phyloP scores from a whole-genome alignment of 31 red algal species.

The Bonnemaisonia californica region DNA sequence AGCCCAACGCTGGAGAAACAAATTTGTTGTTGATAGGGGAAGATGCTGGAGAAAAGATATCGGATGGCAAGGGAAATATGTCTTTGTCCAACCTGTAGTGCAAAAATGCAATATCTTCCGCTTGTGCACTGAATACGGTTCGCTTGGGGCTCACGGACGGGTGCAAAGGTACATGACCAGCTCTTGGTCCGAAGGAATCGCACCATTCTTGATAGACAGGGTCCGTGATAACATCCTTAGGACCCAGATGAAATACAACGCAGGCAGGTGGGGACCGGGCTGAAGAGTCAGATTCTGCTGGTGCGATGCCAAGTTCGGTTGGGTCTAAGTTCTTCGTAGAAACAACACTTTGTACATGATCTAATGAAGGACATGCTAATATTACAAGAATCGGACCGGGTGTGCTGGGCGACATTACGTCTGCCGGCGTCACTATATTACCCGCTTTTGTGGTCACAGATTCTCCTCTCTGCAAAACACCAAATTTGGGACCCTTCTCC shows the following conservation, averaged over 20 bases:
- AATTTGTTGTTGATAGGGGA: no score
- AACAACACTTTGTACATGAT: slow-evolving; percentile 50
- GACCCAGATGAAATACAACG: slow-evolving; percentile 66
- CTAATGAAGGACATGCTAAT: slow-evolving; percentile 61
- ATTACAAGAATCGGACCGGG: slow-evolving; percentile 82
- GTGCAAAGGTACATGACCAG: slow-evolving; percentile 59
- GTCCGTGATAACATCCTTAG: slow-evolving; percentile 41
- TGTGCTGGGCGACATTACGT: slow-evolving; percentile 82
- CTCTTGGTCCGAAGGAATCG: slow-evolving; percentile 48
- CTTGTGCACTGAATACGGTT: slow-evolving; percentile 40
- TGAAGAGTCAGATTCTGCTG: neutral
- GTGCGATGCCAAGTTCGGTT: slow-evolving; percentile 13
- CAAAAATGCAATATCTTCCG: slow-evolving; percentile 42
- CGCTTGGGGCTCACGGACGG: slow-evolving; percentile 30
- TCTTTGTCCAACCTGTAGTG: slow-evolving; percentile 50
- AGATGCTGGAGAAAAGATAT: neutral
- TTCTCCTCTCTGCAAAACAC: slow-evolving; percentile 70
- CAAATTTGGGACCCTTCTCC: slow-evolving; percentile 66
- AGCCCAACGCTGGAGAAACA: no score
- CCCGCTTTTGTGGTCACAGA: slow-evolving; percentile 63
- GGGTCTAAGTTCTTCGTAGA: slow-evolving; percentile 37
- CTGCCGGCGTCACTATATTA: slow-evolving; percentile 40
- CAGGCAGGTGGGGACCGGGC: neutral
- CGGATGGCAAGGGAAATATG: slow-evolving; percentile 45
- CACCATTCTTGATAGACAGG: slow-evolving; percentile 72